phyloP scores from a whole-genome alignment of 2,329 filamentous ascomycete species.

The Colletotrichum eleusines region DNA sequence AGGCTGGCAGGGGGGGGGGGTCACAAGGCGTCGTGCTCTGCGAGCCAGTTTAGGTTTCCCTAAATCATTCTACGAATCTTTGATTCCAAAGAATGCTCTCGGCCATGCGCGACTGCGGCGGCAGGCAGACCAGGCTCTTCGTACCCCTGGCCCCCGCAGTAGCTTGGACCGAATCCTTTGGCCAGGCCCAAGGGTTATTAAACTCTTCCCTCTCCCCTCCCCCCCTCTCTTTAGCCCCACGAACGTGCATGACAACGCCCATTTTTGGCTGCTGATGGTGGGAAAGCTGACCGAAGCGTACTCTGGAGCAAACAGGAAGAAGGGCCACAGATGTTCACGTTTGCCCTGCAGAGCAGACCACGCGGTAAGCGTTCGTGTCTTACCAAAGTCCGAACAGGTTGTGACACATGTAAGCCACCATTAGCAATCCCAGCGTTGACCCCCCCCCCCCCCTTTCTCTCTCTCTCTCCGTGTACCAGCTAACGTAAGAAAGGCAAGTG shows the following conservation, averaged over 20 bases:
- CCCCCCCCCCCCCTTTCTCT: no score
- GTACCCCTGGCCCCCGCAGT: conserved; percentile 16
- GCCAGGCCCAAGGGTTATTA: conserved; percentile 21
- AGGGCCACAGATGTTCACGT: conserved; percentile 43
- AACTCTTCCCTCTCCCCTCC: neutral
- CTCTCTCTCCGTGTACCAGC: neutral
- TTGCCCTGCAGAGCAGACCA: conserved; percentile 48
- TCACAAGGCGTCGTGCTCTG: no score
- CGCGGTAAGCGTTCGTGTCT: conserved; percentile 49
- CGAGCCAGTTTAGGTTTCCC: neutral
- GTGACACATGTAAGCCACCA: conserved; percentile 49
- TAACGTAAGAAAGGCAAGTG: conserved; percentile 46
- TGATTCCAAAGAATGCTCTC: conserved; percentile 5
- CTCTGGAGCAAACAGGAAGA: conserved; percentile 2
- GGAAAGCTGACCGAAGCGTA: conserved; percentile 11
- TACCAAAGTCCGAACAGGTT: conserved; percentile 50
- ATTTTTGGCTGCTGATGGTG: conserved; percentile 5
- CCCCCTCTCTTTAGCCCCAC: neutral
- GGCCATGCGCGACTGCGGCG: conserved; percentile 1
- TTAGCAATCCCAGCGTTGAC: no score
- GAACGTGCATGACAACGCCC: conserved; percentile 3
- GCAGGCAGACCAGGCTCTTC: conserved; percentile 36
- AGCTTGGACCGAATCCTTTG: conserved; percentile 13
- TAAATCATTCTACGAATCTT: neutral
- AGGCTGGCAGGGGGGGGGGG: conserved; percentile 29